Evolutionary conservation across 2,329 filamentous ascomycete genomes (phyloP), one percentile per base, ranked within the genome.

Genomic region (Exophiala phaeomuriformis): DNA sequence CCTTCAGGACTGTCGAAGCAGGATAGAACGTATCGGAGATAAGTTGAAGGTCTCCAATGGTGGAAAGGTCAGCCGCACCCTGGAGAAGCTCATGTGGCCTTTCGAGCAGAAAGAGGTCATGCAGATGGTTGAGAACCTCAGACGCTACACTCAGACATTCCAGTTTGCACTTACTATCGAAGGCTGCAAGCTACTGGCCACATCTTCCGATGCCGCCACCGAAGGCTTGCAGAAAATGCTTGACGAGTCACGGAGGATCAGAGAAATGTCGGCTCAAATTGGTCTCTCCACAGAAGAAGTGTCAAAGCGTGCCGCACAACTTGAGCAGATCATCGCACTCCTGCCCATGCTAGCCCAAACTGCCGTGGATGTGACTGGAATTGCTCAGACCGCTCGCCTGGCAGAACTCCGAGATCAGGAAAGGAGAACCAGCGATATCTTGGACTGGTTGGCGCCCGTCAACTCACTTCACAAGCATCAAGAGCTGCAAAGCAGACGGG

Each of bases 1-100:
- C 32, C 49, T 63, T 32, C 27, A 31, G 19, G 55, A 58, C 43
- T 63, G 61, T 48, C 52, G 46, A 4, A 44, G 51, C 28, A 48
- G 59, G 36, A 61, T 63, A 29, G 61, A 63, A 48, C 55, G 58
- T 19, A 58, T 63, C 43, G 57, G 56, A 9, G 58, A 63, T 31
- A 56, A 49, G 33, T 44, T 63, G 37, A 58, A 55, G 37, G 46
- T 53, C 27, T 39, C 51, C 8, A 50, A 57, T 30, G 51, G 54
- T 29, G 51, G 53, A 5, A 58, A 52, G 37, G 12, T 61, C 7
- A 44, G 52, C 19, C 51, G 60, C 9, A 52, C 56, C 5, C 41
- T 61, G 27, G 60, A 60, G 29, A 59, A 60, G 49, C 47, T 63
- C 42, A 56, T 31, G 52, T 63, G 61, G 61, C 61, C 59, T 12